Conservation (phyloP, 148 eudicot genomes). For the Vaccinium myrtillus region DNA sequence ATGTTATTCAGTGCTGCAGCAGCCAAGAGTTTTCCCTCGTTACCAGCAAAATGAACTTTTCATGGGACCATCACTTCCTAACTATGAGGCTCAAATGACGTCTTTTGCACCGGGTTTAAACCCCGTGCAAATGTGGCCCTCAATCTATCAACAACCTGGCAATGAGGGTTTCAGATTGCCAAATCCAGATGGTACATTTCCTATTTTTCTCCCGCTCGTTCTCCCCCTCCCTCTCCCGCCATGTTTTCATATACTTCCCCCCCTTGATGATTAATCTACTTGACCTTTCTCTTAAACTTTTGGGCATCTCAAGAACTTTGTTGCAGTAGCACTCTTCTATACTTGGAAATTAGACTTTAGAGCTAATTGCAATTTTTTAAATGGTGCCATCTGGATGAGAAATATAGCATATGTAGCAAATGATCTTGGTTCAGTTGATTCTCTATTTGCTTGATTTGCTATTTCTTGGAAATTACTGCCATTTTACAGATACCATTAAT, state of each 20-base stretch:
- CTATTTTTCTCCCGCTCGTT: no score
- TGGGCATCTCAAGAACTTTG: neutral
- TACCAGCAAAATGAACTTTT: neutral
- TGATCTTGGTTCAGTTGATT: neutral
- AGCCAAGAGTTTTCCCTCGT: neutral
- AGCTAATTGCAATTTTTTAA: neutral
- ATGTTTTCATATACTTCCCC: no score
- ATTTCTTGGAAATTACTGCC: neutral
- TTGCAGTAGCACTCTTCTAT: neutral
- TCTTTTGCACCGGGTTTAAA: neutral
- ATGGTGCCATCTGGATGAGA: neutral
- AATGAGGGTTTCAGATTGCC: slow-evolving; percentile 4
- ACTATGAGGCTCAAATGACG: neutral
- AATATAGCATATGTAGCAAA: neutral
- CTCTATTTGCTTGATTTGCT: neutral
- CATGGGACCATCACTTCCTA: neutral
- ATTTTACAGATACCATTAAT: neutral
- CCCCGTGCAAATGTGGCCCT: neutral
- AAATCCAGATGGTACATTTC: slow-evolving; percentile 8
- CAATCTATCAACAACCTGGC: neutral
- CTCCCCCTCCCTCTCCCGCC: no score
- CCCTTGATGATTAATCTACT: no score
- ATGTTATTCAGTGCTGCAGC: neutral
- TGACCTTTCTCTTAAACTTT: neutral
- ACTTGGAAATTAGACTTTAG: no score